Conservation (phyloP, 2,329 filamentous ascomycete genomes). For the Aureobasidium sp. region DNA sequence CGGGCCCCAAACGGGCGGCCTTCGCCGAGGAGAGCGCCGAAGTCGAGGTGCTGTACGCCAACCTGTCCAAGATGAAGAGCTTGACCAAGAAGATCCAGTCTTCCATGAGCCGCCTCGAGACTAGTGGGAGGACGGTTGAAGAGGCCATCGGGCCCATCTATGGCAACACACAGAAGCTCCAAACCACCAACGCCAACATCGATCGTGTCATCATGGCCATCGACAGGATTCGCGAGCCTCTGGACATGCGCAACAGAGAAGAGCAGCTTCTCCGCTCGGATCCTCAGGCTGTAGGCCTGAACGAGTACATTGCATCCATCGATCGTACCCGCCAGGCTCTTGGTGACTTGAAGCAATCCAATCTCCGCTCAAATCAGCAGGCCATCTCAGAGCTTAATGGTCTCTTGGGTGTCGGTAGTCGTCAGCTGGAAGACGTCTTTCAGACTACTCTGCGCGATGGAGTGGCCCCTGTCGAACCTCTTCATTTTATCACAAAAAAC, state of each 20-base stretch:
- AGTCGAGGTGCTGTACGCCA: slow-evolving; percentile 59
- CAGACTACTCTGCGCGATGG: slow-evolving; percentile 72
- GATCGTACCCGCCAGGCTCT: slow-evolving; percentile 85
- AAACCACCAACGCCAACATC: slow-evolving; percentile 83
- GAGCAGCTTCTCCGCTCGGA: slow-evolving; percentile 75
- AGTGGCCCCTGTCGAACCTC: slow-evolving; percentile 72
- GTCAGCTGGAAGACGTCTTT: slow-evolving; percentile 78
- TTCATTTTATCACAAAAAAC: slow-evolving; percentile 88
- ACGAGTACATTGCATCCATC: slow-evolving; percentile 80
- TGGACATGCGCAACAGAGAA: slow-evolving; percentile 85
- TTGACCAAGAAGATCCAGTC: slow-evolving; percentile 94
- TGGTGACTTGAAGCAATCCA: slow-evolving; percentile 77
- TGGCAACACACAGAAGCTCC: slow-evolving; percentile 82
- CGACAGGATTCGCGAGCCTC: slow-evolving; percentile 79
- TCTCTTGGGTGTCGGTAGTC: slow-evolving; percentile 70
- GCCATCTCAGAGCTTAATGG: slow-evolving; percentile 73
- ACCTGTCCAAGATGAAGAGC: slow-evolving; percentile 84
- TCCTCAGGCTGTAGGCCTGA: slow-evolving; percentile 74
- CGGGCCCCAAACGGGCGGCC: slow-evolving; percentile 45
- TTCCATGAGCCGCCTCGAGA: slow-evolving; percentile 74
- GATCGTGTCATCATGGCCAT: slow-evolving; percentile 81
- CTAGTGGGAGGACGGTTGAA: slow-evolving; percentile 81
- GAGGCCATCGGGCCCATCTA: slow-evolving; percentile 90
- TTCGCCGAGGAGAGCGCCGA: slow-evolving; percentile 62
- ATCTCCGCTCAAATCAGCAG: slow-evolving; percentile 84